Evolutionary conservation across 169 alveolate species (phyloP).

Genomic region (Eimeria tenella): DNA sequence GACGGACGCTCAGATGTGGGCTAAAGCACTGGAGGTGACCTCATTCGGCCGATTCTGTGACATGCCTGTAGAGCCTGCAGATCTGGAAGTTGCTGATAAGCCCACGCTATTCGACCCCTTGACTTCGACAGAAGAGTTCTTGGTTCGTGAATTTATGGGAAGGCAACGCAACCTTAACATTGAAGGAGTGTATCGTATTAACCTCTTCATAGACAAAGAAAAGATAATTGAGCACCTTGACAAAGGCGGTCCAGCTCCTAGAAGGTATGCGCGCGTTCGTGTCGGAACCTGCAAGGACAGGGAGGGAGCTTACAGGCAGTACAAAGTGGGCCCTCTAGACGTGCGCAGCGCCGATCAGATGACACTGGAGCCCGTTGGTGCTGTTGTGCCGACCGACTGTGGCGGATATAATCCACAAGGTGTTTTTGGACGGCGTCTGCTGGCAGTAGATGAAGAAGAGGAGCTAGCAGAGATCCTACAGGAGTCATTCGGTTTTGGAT

Average conservation of each 20-base stretch:
- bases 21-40: slow-evolving; percentile 81
- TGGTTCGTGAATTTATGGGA: slow-evolving; percentile 83
- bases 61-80: slow-evolving; percentile 81
- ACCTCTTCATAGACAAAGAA: slow-evolving; percentile 81
- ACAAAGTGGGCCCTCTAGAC: slow-evolving; percentile 85
- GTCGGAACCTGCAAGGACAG: slow-evolving; percentile 83
- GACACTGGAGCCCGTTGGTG: slow-evolving; percentile 78
- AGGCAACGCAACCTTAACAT: slow-evolving; percentile 79
- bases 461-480: slow-evolving; percentile 46
- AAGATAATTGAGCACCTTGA: slow-evolving; percentile 82
- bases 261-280: slow-evolving; percentile 84
- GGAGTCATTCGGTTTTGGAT: slow-evolving; percentile 69
- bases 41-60: slow-evolving; percentile 85
- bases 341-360: slow-evolving; percentile 64
- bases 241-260: slow-evolving; percentile 80
- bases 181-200: slow-evolving; percentile 83
- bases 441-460: slow-evolving; percentile 70
- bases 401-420: slow-evolving; percentile 86
- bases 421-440: slow-evolving; percentile 83
- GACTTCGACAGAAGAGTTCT: slow-evolving; percentile 83
- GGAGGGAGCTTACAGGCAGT: slow-evolving; percentile 83
- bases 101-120: slow-evolving; percentile 84
- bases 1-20: slow-evolving; percentile 83
- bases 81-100: slow-evolving; percentile 73
- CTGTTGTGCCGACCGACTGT: slow-evolving; percentile 83